Percentiles rank a stretch among this genome's conserved stretches.
These are phyloP conservation scores for Lactarius hatsudake DNA, from an alignment of 768 basidiomycete genomes.

Conservation along the genomic window DNA sequence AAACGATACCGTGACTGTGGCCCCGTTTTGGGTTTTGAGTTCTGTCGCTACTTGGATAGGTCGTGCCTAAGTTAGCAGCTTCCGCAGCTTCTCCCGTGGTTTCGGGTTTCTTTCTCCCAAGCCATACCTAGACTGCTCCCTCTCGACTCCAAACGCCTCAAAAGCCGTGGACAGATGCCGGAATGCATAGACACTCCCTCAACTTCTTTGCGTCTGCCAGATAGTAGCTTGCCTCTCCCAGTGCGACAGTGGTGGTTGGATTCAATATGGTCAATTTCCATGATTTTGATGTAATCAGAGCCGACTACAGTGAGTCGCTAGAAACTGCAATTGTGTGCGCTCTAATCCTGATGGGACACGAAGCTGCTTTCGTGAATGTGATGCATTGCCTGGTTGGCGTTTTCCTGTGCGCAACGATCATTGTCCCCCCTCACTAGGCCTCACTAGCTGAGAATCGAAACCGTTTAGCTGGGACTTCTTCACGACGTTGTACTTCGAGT, in stretches of 20 bases:
- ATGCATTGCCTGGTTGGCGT: conserved; percentile 4
- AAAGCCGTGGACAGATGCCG: neutral
- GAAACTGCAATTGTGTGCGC: neutral
- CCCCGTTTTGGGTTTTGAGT: neutral
- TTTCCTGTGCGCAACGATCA: neutral
- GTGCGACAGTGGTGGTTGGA: neutral
- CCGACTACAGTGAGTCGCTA: neutral
- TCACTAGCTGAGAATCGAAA: neutral
- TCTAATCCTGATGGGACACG: neutral
- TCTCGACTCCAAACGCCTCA: neutral
- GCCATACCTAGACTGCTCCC: neutral
- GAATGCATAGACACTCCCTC: neutral
- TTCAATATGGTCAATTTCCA: conserved; percentile 8
- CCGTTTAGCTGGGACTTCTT: conserved; percentile 15
- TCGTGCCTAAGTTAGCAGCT: too few relatives aligned
- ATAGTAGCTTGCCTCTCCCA: neutral
- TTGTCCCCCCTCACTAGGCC: too few relatives aligned
- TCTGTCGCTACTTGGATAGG: neutral
- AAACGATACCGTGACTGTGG: too few relatives aligned
- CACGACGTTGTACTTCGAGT: conserved; percentile 14
- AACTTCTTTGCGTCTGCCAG: neutral
- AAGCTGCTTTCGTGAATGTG: conserved; percentile 2
- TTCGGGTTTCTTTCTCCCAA: neutral
- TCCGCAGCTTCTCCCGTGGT: neutral
- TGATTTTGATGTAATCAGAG: neutral